Conservation (phyloP, 1,284 basidiomycete genomes). For the Leccinum fuscescens region DNA sequence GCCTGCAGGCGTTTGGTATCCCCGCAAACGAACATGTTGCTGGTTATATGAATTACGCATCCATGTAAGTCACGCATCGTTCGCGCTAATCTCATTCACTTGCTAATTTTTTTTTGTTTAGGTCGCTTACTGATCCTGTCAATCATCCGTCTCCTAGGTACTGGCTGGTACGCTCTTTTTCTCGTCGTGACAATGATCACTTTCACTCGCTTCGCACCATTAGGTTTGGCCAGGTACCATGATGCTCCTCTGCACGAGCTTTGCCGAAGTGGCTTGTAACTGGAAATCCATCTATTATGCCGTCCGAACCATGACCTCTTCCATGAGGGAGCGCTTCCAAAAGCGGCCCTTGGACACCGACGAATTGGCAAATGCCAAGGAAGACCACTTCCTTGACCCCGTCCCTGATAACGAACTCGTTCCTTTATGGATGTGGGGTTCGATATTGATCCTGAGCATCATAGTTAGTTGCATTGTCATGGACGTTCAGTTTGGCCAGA, state of each 20-base stretch:
- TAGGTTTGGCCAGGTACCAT: slow-evolving; percentile 63
- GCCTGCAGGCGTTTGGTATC: background rate
- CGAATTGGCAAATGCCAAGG: slow-evolving; percentile 16
- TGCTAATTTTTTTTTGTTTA: background rate
- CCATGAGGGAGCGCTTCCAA: background rate
- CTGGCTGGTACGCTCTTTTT: slow-evolving; percentile 2
- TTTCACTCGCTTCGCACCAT: background rate
- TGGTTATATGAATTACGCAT: slow-evolving; percentile 2
- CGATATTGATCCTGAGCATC: slow-evolving; percentile 48
- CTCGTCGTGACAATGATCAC: background rate
- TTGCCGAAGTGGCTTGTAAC: slow-evolving; percentile 43
- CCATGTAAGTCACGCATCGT: background rate
- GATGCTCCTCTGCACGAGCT: slow-evolving; percentile 52
- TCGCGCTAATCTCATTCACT: background rate
- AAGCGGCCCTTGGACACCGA: background rate
- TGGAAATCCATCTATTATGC: slow-evolving; percentile 20
- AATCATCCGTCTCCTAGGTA: slow-evolving; percentile 1
- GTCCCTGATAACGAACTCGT: slow-evolving; percentile 47
- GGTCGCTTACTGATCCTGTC: background rate
- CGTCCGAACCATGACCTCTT: background rate
- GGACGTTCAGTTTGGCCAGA: slow-evolving; percentile 54
- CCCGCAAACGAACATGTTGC: background rate
- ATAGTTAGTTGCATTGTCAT: slow-evolving; percentile 57
- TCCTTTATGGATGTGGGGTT: slow-evolving; percentile 54
- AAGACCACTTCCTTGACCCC: slow-evolving; percentile 39